Evolutionary conservation across 1,284 basidiomycete species (phyloP).

Genomic region (Abortiporus biennis): DNA sequence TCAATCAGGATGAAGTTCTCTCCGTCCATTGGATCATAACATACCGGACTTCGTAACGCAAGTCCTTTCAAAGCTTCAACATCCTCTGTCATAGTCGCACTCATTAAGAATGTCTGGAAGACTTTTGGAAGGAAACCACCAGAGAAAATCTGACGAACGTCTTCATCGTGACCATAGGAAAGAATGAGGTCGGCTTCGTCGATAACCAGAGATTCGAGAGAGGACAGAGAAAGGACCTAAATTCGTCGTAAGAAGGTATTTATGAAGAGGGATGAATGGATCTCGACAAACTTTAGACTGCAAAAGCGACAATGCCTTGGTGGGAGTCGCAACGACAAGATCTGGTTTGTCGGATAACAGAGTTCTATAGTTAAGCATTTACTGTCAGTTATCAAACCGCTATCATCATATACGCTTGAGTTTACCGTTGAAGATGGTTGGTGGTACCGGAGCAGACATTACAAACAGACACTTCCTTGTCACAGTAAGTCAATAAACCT

Average conservation of each 20-base stretch:
- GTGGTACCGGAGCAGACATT: slow-evolving; percentile 80
- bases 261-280: neutral
- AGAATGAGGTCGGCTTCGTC: slow-evolving; percentile 98
- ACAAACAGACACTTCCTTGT: slow-evolving; percentile 66
- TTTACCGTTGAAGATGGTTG: slow-evolving; percentile 75
- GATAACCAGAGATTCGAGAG: slow-evolving; percentile 85
- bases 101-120: slow-evolving; percentile 95
- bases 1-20: slow-evolving; percentile 21
- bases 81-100: slow-evolving; percentile 96
- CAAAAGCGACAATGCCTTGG: slow-evolving; percentile 73
- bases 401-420: neutral
- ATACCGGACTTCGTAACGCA: slow-evolving; percentile 80
- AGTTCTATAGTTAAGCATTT: slow-evolving; percentile 38
- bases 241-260: neutral
- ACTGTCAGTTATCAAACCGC: neutral
- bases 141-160: slow-evolving; percentile 80
- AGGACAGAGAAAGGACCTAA: slow-evolving; percentile 53
- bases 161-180: slow-evolving; percentile 95
- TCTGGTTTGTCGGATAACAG: slow-evolving; percentile 90
- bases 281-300: slow-evolving; percentile 62
- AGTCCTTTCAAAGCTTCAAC: slow-evolving; percentile 89
- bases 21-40: slow-evolving; percentile 21
- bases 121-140: slow-evolving; percentile 79
- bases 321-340: slow-evolving; percentile 88
- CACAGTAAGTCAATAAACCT: slow-evolving; percentile 68